Evolutionary conservation across 2,329 filamentous ascomycete species (phyloP), one percentile per base, ranked within the genome.

Genomic region (Fusarium sterilihyphosum): DNA sequence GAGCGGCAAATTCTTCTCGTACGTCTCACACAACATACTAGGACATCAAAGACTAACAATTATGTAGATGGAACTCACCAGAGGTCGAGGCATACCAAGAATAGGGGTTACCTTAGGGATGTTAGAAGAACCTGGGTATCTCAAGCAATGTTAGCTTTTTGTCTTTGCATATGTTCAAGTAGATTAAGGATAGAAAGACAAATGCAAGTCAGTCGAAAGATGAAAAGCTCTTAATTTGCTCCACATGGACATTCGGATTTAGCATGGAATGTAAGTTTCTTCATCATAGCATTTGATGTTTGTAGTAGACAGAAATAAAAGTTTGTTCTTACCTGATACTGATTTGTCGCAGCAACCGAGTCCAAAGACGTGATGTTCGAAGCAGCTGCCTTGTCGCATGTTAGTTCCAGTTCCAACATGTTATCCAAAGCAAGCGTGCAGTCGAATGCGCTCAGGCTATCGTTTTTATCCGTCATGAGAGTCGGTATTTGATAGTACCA

Each of bases 211-310:
- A 94, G 91, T 88, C 88, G 92, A 93, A 93, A 93, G 92, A 93
- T 94, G 92, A 94, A 94, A 93, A 93, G 91, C 88, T 90, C 88
- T 88, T 88, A 87, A 85, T 87, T 89, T 86, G 84, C 85, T 93
- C 90, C 88, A 92, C 89, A 91, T 89, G 80, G 78, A 77, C 78
- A 80, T 80, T 94, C 91, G 87, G 92, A 85, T 90, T 93, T 93
- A 93, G 92, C 92, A 93, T 92, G 90, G 91, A 92, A 91, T 91
- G 85, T 87, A 86, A 85, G 84, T 84, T 88, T 85, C 86, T 80
- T 89, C 91, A 94, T 94, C 92, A 93, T 84, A 84, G 75, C 73
- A 81, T 77, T 67, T 73, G 62, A 44, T 68, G 26, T 47, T 37
- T 33, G 16, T 31, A 67, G 63, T 65, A 70, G 56, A 73, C 58